phyloP scores from a whole-genome alignment of 306 rosid genomes.

The Psophocarpus tetragonolobus region DNA sequence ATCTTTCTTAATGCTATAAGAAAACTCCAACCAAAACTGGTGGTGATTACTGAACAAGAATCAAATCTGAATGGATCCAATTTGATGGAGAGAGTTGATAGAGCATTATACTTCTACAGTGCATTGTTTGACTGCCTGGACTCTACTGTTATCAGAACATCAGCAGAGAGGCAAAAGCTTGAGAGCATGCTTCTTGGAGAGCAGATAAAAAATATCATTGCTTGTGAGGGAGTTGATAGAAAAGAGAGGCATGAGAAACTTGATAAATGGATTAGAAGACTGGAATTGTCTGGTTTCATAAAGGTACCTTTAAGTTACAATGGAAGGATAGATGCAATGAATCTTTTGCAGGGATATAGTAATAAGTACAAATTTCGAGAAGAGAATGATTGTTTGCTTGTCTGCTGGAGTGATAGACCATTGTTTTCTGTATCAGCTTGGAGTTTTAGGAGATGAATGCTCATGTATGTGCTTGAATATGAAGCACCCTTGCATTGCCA shows the following conservation, averaged over 20 bases:
- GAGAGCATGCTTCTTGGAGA: conserved; percentile 78
- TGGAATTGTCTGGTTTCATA: conserved; percentile 65
- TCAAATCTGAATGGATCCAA: conserved; percentile 71
- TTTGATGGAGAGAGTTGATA: conserved; percentile 65
- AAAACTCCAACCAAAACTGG: conserved; percentile 63
- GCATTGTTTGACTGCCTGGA: conserved; percentile 83
- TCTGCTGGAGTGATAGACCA: conserved; percentile 66
- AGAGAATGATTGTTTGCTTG: conserved; percentile 44
- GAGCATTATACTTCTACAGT: conserved; percentile 64
- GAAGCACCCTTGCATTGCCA: background rate
- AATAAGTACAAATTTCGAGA: conserved; percentile 57
- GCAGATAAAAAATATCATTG: conserved; percentile 79
- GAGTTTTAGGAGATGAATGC: conserved; percentile 51
- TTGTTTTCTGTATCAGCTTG: conserved; percentile 76
- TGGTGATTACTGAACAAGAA: conserved; percentile 86
- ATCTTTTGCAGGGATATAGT: conserved; percentile 51
- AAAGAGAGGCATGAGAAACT: conserved; percentile 79
- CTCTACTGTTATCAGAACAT: conserved; percentile 58
- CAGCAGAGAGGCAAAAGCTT: conserved; percentile 59
- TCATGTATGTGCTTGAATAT: conserved; percentile 2
- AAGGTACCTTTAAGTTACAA: conserved; percentile 57
- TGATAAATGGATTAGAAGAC: conserved; percentile 70
- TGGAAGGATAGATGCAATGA: conserved; percentile 54
- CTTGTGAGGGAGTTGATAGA: conserved; percentile 79
- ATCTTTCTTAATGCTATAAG: conserved; percentile 53